Evolutionary conservation across 2,329 filamentous ascomycete genomes (phyloP).

Genomic region (Cercospora berteroae): DNA sequence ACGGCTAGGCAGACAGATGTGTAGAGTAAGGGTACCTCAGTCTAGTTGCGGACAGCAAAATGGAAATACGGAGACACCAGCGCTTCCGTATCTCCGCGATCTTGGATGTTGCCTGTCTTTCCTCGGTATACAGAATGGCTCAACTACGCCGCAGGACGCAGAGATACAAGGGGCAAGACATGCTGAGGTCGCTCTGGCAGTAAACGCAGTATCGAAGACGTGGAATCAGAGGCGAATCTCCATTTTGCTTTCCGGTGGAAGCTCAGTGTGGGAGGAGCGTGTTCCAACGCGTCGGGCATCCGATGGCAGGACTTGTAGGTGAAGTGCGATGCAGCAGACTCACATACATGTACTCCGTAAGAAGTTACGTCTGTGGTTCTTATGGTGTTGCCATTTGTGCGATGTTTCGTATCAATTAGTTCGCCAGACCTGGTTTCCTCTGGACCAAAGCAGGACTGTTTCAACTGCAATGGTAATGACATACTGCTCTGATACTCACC

Average conservation of each 20-base stretch:
- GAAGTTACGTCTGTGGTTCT: neutral
- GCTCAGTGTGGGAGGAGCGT: neutral
- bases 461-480: neutral
- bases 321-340: neutral
- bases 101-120: neutral
- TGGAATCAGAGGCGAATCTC: neutral
- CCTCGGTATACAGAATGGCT: neutral
- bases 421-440: neutral
- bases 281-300: neutral
- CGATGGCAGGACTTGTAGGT: neutral
- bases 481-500: neutral
- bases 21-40: neutral
- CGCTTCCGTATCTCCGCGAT: neutral
- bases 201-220: neutral
- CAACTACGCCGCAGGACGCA: neutral
- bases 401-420: conserved; percentile 13
- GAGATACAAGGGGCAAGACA: neutral
- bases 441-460: neutral
- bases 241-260: neutral
- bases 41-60: neutral
- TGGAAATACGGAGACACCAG: neutral
- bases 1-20: neutral
- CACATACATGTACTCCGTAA: neutral
- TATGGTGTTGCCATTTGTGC: neutral
- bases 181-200: neutral